Conservation (phyloP, 2,329 filamentous ascomycete genomes). For the Talaromyces sp. region DNA sequence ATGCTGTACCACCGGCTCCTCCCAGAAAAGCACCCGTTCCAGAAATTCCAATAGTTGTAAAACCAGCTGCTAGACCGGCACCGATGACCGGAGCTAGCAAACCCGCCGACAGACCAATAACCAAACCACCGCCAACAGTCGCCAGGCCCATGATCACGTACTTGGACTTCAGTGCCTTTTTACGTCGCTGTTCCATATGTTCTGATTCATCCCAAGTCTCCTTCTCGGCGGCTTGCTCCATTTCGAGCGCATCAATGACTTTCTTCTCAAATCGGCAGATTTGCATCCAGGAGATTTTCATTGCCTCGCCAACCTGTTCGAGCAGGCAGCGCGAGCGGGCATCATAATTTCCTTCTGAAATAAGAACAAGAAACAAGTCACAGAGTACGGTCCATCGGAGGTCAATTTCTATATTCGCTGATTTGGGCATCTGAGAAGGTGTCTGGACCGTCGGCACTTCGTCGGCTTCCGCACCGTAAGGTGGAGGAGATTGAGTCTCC, state of each 20-base stretch:
- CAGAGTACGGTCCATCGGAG: slow-evolving; percentile 95
- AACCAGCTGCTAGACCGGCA: slow-evolving; percentile 86
- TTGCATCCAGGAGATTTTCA: slow-evolving; percentile 84
- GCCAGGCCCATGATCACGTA: slow-evolving; percentile 96
- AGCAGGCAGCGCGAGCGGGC: slow-evolving; percentile 79
- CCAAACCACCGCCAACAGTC: slow-evolving; percentile 88
- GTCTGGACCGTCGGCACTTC: slow-evolving; percentile 76
- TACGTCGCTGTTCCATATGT: slow-evolving; percentile 82
- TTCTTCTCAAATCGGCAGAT: slow-evolving; percentile 96
- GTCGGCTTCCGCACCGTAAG: slow-evolving; percentile 60
- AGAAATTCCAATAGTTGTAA: slow-evolving; percentile 89
- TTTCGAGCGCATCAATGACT: slow-evolving; percentile 92
- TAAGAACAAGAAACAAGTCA: slow-evolving; percentile 90
- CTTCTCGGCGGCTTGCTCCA: slow-evolving; percentile 91
- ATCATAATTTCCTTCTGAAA: slow-evolving; percentile 93
- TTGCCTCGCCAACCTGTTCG: slow-evolving; percentile 74
- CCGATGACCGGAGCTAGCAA: slow-evolving; percentile 90
- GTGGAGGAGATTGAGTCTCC: slow-evolving; percentile 40
- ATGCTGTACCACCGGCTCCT: slow-evolving; percentile 84
- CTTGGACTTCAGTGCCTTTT: slow-evolving; percentile 74
- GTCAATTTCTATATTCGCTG: slow-evolving; percentile 88
- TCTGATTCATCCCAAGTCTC: slow-evolving; percentile 98
- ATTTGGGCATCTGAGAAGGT: slow-evolving; percentile 76
- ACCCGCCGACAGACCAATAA: slow-evolving; percentile 92
- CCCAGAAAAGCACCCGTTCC: slow-evolving; percentile 87